phyloP scores from a whole-genome alignment of 2,329 filamentous ascomycete genomes.

The Hypomyces rosellus region DNA sequence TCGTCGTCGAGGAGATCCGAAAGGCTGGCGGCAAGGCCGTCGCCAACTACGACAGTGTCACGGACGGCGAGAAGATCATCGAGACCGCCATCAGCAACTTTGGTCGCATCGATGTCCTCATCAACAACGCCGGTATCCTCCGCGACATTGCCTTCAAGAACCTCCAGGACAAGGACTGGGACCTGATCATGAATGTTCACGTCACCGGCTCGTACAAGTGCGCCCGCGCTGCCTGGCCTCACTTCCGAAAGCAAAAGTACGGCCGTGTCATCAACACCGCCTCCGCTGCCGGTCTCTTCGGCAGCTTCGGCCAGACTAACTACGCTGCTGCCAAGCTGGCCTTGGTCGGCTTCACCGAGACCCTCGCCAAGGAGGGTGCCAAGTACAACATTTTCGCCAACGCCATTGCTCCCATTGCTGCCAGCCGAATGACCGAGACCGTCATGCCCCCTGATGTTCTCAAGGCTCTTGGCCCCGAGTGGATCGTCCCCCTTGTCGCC shows the following conservation, averaged over 20 bases:
- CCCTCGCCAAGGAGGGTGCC: conserved; percentile 89
- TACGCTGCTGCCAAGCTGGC: conserved; percentile 96
- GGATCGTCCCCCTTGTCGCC: conserved; percentile 90
- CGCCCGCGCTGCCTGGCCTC: conserved; percentile 86
- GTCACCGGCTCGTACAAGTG: conserved; percentile 94
- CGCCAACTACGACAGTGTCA: conserved; percentile 94
- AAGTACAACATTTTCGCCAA: conserved; percentile 98
- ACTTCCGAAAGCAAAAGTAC: conserved; percentile 99
- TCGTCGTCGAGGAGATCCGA: conserved; percentile 77
- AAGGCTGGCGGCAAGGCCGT: conserved; percentile 89
- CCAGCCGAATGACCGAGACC: conserved; percentile 91
- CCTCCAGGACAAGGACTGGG: conserved; percentile 96
- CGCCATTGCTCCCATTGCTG: conserved; percentile 92
- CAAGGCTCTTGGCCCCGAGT: conserved; percentile 80
- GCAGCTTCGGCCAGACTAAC: conserved; percentile 92
- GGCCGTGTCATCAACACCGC: conserved; percentile 94
- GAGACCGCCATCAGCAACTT: conserved; percentile 75
- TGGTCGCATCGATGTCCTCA: conserved; percentile 85
- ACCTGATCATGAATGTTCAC: conserved; percentile 88
- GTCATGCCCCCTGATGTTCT: conserved; percentile 93
- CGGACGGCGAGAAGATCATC: conserved; percentile 91
- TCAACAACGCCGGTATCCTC: conserved; percentile 97
- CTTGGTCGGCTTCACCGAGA: conserved; percentile 96
- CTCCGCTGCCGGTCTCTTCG: conserved; percentile 92
- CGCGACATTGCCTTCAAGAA: conserved; percentile 98